Base-by-base conservation (phyloP, 164 flowering plant genomes). In the Platanus orientalis region DNA sequence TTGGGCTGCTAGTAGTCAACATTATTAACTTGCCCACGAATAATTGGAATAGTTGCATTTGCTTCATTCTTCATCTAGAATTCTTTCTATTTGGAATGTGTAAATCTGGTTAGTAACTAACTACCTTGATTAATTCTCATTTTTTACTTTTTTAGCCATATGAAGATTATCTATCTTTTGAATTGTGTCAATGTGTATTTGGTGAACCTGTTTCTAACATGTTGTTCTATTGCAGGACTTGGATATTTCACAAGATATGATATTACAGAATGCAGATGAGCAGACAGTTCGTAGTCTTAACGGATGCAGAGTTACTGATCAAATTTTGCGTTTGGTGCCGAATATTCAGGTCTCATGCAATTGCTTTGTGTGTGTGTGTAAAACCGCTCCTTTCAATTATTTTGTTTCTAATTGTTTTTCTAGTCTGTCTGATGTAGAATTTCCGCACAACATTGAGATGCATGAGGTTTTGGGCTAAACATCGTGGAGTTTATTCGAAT, bases 401-500 rank as follows among this genome's bases (percentile, higher is more conserved):
- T 28, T 9, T 19, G 7, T 42, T 4, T 27, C 12, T 74, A 44
- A 36, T 42, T 57, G 29, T 62, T 11, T 68, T 26, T 53, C 44
- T 64, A n/a, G 69, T 63, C 21, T 54, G 40, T 45, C 34, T 70
- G 47, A 13, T 71, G 57, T 78, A 92, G 98, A 83, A 68, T 72
- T 92, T 92, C 61, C 87, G 90, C 13, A 92, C 96, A 25, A 81
- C 96, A 36, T 74, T 90, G 73, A 80, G 96, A 74, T 88, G 96
- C 82, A 79, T 92, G 90, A 82, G 85, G 61, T 79, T 86, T 70
- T 88, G 98, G 98, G 96, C 96, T 52, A 92, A 92, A 75, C 82
- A 92, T 3, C 95, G 93, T 39, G 96, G 98, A 44, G 91, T 92
- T 73, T 92, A 92, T 79, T 92, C 98, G 58, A 92, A 92, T 84